Evolutionary conservation across 495 filamentous ascomycete species (phyloP).

Genomic region (Neurospora sp.): DNA sequence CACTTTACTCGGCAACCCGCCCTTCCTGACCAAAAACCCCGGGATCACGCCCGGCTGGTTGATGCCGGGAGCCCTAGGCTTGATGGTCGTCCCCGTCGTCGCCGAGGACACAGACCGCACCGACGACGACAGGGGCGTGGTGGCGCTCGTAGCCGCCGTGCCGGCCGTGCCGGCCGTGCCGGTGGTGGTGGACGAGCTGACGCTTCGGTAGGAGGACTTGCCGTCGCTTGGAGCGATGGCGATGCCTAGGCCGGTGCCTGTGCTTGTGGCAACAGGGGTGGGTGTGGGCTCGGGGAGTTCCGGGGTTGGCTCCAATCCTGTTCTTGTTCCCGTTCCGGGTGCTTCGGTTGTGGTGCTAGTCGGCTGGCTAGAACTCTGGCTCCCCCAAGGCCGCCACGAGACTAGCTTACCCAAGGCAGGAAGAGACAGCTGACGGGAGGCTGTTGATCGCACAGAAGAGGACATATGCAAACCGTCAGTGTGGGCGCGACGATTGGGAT

Average conservation of each 20-base stretch:
- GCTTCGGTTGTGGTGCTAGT: neutral
- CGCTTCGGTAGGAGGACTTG: neutral
- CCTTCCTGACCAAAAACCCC: conserved; percentile 36
- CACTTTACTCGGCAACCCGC: conserved; percentile 31
- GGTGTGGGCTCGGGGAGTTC: neutral
- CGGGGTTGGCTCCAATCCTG: neutral
- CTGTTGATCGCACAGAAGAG: neutral
- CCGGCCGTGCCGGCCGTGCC: neutral
- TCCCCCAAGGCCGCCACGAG: conserved; percentile 37
- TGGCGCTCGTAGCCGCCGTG: neutral
- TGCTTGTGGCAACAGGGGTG: neutral
- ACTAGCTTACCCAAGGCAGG: conserved; percentile 29
- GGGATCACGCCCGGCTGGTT: conserved; percentile 44
- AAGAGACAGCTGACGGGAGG: conserved; percentile 8
- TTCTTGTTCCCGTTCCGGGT: neutral
- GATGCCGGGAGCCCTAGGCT: conserved; percentile 35
- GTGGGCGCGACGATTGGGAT: conserved; percentile 6
- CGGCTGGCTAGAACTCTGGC: neutral
- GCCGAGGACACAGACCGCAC: neutral
- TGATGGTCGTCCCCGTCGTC: conserved; percentile 7
- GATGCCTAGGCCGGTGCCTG: neutral
- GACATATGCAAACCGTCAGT: conserved; percentile 15
- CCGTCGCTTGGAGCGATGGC: neutral
- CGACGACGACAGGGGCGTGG: neutral
- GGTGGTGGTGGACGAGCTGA: neutral